Base-by-base conservation (phyloP, 192 early-diverging fungal species). In the Coemansia sp. region DNA sequence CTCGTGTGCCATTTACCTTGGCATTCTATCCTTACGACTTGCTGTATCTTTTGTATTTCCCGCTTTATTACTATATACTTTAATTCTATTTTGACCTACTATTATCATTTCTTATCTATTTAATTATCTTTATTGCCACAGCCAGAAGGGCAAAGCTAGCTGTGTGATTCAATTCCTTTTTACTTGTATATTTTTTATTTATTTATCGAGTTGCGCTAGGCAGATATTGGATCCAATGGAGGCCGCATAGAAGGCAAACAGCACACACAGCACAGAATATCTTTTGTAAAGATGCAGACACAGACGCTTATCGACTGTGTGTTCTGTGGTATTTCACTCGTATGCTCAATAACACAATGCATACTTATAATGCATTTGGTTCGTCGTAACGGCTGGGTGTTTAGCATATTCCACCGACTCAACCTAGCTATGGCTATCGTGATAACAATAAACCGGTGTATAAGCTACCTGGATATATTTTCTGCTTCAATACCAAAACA, bases 401-500 rank as follows among this genome's bases (percentile, higher is more conserved):
- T 67, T 28, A 75, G 72, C 50, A 75, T 75, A 46, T 75, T 75
- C 40, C 55, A 64, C 4, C 72, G 60, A 29, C 57, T 75, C 20
- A 67, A 60, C 25, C 64, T 75, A 2, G 72, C 72, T n/a, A 75
- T 75, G 72, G 72, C 72, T 5, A 33, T 50, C 5, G 64, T 68
- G 2, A 46, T 75, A 5, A 68, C 72, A 9, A 15, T 56, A 15
- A 75, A 75, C 46, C 72, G 72, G 25, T 48, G 60, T 23, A 75
- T 75, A 48, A 75, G 64, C 61, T 75, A 67, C 28, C 57, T 75
- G 43, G 72, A 75, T 41, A 75, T 75, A 55, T 75, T 67, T 46
- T 75, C 64, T 19, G 55, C 54, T 5, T 19, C 40, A 5, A n/a
- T 75, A 1, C 72, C 72, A 20, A 10, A 24, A 25, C 44, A 52